Conservation (phyloP, 495 filamentous ascomycete species). For the Melanomma pulvis-pyrius region DNA sequence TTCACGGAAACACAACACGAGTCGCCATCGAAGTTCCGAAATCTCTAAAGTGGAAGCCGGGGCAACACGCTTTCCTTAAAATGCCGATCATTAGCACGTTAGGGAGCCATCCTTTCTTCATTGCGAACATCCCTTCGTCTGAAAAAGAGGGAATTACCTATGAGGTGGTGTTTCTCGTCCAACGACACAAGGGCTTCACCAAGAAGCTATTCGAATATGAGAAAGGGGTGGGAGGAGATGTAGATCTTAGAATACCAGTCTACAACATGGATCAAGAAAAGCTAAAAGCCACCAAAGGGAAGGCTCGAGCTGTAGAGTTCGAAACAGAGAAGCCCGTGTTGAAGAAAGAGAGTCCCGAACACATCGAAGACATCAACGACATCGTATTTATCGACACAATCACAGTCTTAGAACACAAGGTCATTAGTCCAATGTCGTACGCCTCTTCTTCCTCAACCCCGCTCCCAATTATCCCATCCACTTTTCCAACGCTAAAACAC, state of each 20-base stretch:
- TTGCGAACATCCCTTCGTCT: conserved; percentile 19
- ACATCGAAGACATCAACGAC: neutral
- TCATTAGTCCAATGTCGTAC: neutral
- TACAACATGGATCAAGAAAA: neutral
- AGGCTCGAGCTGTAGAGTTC: neutral
- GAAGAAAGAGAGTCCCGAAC: neutral
- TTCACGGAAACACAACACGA: conserved; percentile 22
- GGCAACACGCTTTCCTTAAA: conserved; percentile 27
- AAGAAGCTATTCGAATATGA: neutral
- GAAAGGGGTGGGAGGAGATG: neutral
- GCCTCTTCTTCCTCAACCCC: neutral
- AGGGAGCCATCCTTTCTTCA: conserved; percentile 30
- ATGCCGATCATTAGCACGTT: conserved; percentile 14
- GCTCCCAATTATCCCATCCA: neutral
- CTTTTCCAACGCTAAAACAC: neutral
- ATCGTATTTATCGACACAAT: neutral
- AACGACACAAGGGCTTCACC: conserved; percentile 23
- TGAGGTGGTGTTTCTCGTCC: conserved; percentile 23
- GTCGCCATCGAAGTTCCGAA: conserved; percentile 22
- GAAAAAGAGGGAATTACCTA: neutral
- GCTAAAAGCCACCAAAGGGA: neutral
- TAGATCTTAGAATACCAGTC: neutral
- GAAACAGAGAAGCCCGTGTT: neutral
- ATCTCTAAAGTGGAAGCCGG: conserved; percentile 24
- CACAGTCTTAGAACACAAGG: neutral